A percentile compares a stretch with the other conserved stretches of the same genome.
phyloP scores from a whole-genome alignment of 257 asterid species.

The Gentiana dahurica region DNA sequence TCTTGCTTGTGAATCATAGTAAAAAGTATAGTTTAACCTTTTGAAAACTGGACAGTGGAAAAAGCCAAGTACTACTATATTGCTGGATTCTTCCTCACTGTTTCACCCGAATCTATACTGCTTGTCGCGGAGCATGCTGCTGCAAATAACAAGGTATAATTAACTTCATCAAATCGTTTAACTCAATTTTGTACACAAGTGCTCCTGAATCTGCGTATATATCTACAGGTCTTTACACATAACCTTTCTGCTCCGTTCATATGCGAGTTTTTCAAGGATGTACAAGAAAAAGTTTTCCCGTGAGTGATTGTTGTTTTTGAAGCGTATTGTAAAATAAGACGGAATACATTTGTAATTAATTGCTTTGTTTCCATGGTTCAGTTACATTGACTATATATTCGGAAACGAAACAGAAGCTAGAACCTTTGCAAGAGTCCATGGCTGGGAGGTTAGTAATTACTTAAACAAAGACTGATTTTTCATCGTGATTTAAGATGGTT shows the following conservation, averaged over 20 bases:
- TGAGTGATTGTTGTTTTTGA: slow-evolving; percentile 31
- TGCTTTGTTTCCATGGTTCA: slow-evolving; percentile 20
- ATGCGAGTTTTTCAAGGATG: slow-evolving; percentile 89
- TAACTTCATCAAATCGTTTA: not conserved
- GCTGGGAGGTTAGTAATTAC: slow-evolving; percentile 77
- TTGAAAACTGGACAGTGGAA: slow-evolving; percentile 46
- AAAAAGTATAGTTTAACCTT: too few species aligned
- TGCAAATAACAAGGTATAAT: slow-evolving; percentile 71
- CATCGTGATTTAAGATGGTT: not conserved
- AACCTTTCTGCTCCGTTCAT: slow-evolving; percentile 97
- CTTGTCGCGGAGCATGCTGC: slow-evolving; percentile 95
- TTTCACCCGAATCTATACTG: slow-evolving; percentile 90
- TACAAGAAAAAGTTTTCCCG: slow-evolving; percentile 66
- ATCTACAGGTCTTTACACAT: slow-evolving; percentile 53
- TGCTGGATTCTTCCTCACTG: slow-evolving; percentile 97
- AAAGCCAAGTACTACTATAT: slow-evolving; percentile 85
- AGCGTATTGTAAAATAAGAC: not conserved
- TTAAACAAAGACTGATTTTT: not conserved
- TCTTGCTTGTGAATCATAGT: too few species aligned
- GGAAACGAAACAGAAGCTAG: slow-evolving; percentile 97
- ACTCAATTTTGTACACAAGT: slow-evolving; percentile 7
- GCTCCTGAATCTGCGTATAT: slow-evolving; percentile 12
- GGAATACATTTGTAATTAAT: slow-evolving; percentile 6
- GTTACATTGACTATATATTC: slow-evolving; percentile 70
- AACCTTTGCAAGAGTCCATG: slow-evolving; percentile 83